Conservation (phyloP, 2,329 filamentous ascomycete species). For the Kalaharituber pfeilii region DNA sequence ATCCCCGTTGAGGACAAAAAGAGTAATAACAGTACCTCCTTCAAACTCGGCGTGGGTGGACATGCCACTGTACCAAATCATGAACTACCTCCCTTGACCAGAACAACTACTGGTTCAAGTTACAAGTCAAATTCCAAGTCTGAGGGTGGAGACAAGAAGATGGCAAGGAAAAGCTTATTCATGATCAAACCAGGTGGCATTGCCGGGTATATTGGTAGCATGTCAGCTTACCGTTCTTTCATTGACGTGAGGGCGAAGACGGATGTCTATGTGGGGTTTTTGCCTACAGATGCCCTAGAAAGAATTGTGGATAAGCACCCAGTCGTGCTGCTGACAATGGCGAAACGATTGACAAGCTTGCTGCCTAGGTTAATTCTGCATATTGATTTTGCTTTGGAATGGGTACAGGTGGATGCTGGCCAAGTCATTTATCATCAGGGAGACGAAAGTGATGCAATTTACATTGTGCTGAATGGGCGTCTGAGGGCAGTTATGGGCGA, state of each 20-base stretch:
- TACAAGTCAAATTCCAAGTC: conserved; percentile 24
- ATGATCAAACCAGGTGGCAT: conserved; percentile 88
- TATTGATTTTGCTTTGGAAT: conserved; percentile 95
- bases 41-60: conserved; percentile 15
- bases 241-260: conserved; percentile 95
- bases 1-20: conserved; percentile 51
- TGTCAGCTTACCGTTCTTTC: conserved; percentile 89
- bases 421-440: conserved; percentile 87
- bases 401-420: conserved; percentile 90
- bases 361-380: conserved; percentile 80
- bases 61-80: conserved; percentile 24
- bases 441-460: conserved; percentile 95
- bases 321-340: conserved; percentile 84
- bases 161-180: conserved; percentile 55
- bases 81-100: conserved; percentile 31
- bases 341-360: conserved; percentile 78
- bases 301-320: conserved; percentile 86
- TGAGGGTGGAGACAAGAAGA: conserved; percentile 25
- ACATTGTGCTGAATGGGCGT: conserved; percentile 88
- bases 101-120: conserved; percentile 31
- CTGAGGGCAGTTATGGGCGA: conserved; percentile 69
- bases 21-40: conserved; percentile 10
- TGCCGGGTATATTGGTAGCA: conserved; percentile 82
- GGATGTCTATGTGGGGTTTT: conserved; percentile 91
- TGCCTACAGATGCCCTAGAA: conserved; percentile 71